Conservation (phyloP, 163 green algal genomes). For the Trebouxiophyceae sp. region DNA sequence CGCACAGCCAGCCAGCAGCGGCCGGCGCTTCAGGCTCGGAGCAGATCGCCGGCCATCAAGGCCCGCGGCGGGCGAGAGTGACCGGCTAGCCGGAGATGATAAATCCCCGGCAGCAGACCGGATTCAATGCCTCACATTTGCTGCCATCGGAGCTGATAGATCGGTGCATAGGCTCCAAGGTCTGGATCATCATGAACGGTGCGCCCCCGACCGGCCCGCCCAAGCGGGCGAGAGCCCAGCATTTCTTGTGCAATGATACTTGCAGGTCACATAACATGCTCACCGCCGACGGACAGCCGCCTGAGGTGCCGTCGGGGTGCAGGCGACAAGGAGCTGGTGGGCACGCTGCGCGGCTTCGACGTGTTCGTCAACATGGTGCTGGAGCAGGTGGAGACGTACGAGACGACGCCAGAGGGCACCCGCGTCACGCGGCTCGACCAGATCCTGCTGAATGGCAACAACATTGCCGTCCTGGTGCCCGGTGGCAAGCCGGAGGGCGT, state of each 20-base stretch:
- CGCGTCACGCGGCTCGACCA: slow-evolving; percentile 82
- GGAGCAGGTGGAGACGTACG: slow-evolving; percentile 92
- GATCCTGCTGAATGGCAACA: slow-evolving; percentile 98
- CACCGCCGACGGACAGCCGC: too few relatives aligned
- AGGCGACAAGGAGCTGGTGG: slow-evolving; percentile 82
- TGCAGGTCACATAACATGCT: too few relatives aligned
- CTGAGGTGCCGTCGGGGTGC: too few relatives aligned
- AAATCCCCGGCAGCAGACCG: not conserved
- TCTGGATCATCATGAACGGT: slow-evolving; percentile 76
- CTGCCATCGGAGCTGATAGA: slow-evolving; percentile 92
- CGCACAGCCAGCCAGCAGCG: too few relatives aligned
- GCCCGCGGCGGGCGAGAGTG: too few relatives aligned
- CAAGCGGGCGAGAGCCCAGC: too few relatives aligned
- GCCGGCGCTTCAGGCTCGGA: too few relatives aligned
- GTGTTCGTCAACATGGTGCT: slow-evolving; percentile 99
- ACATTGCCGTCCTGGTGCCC: slow-evolving; percentile 87
- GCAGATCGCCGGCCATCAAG: too few relatives aligned
- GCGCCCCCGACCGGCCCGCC: too few relatives aligned
- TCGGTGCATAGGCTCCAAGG: slow-evolving; percentile 84
- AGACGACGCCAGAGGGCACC: slow-evolving; percentile 68
- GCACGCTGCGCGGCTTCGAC: slow-evolving; percentile 92
- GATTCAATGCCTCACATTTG: slow-evolving; percentile 36
- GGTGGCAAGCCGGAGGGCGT: slow-evolving; percentile 79
- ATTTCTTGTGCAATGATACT: too few relatives aligned
- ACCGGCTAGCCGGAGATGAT: too few relatives aligned